Evolutionary conservation across 208 protist genomes (phyloP).

Genomic region (Acanthamoeba sp.): DNA sequence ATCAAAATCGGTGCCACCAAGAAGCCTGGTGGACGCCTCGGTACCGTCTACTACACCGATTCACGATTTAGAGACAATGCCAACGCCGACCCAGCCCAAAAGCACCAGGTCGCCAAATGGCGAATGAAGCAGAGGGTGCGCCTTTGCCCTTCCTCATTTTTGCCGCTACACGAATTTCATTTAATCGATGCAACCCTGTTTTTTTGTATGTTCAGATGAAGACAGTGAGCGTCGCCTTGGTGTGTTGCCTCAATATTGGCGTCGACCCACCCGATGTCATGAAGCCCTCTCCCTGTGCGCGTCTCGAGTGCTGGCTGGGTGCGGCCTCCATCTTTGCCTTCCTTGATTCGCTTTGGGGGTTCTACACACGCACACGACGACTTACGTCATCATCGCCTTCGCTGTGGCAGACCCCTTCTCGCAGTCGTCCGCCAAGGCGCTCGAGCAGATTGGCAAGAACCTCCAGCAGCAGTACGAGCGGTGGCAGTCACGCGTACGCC

Average conservation of each 20-base stretch:
- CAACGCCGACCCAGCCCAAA: slow-evolving; percentile 76
- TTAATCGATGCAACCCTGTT: not conserved
- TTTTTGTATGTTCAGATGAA: slow-evolving; percentile 87
- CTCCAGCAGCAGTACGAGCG: slow-evolving; percentile 95
- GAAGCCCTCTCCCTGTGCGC: slow-evolving; percentile 96
- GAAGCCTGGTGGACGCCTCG: not conserved
- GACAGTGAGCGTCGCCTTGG: slow-evolving; percentile 92
- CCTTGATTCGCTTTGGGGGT: slow-evolving; percentile 3
- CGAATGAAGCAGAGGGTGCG: slow-evolving; percentile 86
- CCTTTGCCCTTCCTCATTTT: not conserved
- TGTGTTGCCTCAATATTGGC: slow-evolving; percentile 98
- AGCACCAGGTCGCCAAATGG: slow-evolving; percentile 84
- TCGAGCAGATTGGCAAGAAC: slow-evolving; percentile 95
- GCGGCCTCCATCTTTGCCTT: not conserved
- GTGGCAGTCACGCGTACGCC: slow-evolving; percentile 89
- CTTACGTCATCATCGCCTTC: not conserved
- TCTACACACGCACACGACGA: no score
- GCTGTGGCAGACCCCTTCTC: slow-evolving; percentile 78
- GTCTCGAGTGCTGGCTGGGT: slow-evolving; percentile 97
- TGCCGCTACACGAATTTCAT: not conserved
- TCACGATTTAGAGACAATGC: slow-evolving; percentile 82
- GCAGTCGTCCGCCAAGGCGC: slow-evolving; percentile 84
- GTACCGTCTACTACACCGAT: slow-evolving; percentile 76
- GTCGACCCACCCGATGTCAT: slow-evolving; percentile 98
- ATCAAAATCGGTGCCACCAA: not conserved